Evolutionary conservation across 148 eudicot genomes (phyloP).

Genomic region (Rhododendron ovatum): DNA sequence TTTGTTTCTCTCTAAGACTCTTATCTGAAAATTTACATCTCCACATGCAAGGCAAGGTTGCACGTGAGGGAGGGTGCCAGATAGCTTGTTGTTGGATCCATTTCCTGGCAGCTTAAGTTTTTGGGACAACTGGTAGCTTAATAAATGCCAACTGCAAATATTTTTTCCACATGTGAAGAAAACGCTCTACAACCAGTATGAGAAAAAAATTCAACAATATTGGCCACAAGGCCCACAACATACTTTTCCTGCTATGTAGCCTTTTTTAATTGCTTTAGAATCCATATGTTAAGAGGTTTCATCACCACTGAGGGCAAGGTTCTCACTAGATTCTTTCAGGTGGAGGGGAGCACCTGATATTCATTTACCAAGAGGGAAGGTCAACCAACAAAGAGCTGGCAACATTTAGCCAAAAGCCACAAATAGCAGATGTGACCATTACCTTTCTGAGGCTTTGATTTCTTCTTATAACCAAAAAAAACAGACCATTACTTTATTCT

Average conservation of each 20-base stretch:
- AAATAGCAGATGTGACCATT: background rate
- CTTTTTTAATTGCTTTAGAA: background rate
- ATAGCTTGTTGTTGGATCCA: no score
- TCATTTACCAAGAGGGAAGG: background rate
- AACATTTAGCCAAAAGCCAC: background rate
- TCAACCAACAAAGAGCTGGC: background rate
- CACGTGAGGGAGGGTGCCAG: no score
- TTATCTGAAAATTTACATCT: no score
- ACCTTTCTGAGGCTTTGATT: no score
- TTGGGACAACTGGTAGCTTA: background rate
- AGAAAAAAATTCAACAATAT: background rate
- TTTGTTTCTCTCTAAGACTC: no score
- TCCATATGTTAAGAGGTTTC: background rate
- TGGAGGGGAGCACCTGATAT: background rate
- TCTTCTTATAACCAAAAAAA: background rate
- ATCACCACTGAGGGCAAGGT: background rate
- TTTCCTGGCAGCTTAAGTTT: no score
- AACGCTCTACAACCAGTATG: background rate
- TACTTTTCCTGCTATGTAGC: background rate
- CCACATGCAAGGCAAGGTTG: no score
- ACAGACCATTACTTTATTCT: background rate
- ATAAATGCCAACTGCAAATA: background rate
- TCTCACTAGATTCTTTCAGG: background rate
- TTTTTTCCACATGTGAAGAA: background rate
- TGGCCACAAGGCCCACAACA: background rate